Base-by-base conservation (phyloP, 352 stramenopile species). In the Pythium dissimile region DNA sequence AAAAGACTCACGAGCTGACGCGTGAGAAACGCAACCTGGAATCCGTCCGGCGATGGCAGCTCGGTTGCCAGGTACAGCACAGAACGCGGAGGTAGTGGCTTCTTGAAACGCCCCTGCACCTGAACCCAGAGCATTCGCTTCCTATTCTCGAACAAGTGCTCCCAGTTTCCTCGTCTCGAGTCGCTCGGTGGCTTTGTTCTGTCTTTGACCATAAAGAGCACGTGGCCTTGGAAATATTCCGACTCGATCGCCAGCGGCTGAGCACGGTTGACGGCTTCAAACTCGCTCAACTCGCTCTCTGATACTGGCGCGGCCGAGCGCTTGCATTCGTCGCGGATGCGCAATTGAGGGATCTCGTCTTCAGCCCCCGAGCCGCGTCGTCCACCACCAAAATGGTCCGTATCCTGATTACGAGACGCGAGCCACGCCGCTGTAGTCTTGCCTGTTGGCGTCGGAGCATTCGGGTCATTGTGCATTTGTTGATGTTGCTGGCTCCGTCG, bases 61-160 rank as follows among this genome's bases (percentile, higher is more conserved):
- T 88, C 77, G 8, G 71, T 60, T 12, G 79, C 77, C 26, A 92
- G 34, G 21, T 77, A 86, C 15, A 86, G 11, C 27, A 70, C 66
- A n/a, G 52, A 59, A 2, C 58, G 63, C 0, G 51, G 41, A 6
- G 73, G 62, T 1, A 75, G 63, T 0, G 59, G 46, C 13, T 64
- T 62, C 53, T 75, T 89, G 56, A 92, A 89, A 11, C 57, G 65
- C 2, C 80, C 82, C 46, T 92, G 80, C 0, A 90, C 42, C 30
- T 88, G 80, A 21, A 92, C 59, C 57, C 71, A 76, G n/a, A 86
- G 54, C 54, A 54, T 62, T 4, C 66, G 64, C 45, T 63, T 63
- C 34, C 73, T 80, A 49, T 48, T 52, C 2, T 47, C 60, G 41
- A 85, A 85, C 12, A 80, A 43, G 4, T 68, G 65, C 10, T 32